These are phyloP conservation scores for barrel medic (Medicago truncatula) DNA, from an alignment of 306 rosid genomes.

Conservation along the genomic window MtrunA17r5.0-ANR NC_053042.1:53553001-53553500, in stretches of 20 bases:
- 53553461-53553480: slow-evolving; percentile 83
- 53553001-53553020: slow-evolving; percentile 62
- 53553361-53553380: slow-evolving; percentile 40
- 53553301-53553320: slow-evolving; percentile 83
- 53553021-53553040: slow-evolving; percentile 74
- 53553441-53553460: slow-evolving; percentile 81
- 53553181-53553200: slow-evolving; percentile 25
- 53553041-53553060: slow-evolving; percentile 85
- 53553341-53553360: slow-evolving; percentile 78
- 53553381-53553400: slow-evolving; percentile 1
- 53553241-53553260: slow-evolving; percentile 11
- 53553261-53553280: slow-evolving; percentile 34
- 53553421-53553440: slow-evolving; percentile 58
- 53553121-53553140: slow-evolving; percentile 1
- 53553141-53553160: slow-evolving; percentile 2
- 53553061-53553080: slow-evolving; percentile 95
- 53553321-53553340: slow-evolving; percentile 77
- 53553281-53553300: slow-evolving; percentile 96
- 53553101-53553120: slow-evolving; percentile 24
- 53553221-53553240: slow-evolving; percentile 15
- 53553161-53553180: neutral
- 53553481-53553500: slow-evolving; percentile 66
- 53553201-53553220: slow-evolving; percentile 9
- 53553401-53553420: slow-evolving; percentile 18
- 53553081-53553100: slow-evolving; percentile 43